These are phyloP conservation scores for Coemansia sp. DNA, from an alignment of 192 early-diverging fungal genomes.

Conservation along the genomic window DNA sequence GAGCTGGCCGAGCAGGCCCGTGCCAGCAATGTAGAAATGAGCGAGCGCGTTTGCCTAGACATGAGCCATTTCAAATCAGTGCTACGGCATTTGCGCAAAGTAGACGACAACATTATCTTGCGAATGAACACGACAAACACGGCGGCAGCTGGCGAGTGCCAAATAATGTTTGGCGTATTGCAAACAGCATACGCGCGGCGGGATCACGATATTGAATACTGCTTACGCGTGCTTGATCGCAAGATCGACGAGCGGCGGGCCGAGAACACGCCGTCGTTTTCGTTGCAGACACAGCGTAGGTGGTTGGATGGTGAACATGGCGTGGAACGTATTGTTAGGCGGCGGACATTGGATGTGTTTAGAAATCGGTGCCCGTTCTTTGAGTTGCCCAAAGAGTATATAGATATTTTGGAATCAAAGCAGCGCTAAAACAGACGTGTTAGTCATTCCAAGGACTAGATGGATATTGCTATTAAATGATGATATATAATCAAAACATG, in stretches of 20 bases:
- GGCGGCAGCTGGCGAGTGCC: constrained; percentile 60
- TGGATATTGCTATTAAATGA: no score
- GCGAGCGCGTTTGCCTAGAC: constrained; percentile 60
- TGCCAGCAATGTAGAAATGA: constrained; percentile 30
- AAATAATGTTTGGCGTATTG: constrained; percentile 65
- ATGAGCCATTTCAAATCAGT: constrained; percentile 58
- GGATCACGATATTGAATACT: constrained; percentile 66
- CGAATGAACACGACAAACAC: constrained; percentile 75
- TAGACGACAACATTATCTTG: constrained; percentile 82
- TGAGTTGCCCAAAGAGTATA: constrained; percentile 54
- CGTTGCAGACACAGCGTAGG: constrained; percentile 57
- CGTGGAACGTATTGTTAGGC: constrained; percentile 72
- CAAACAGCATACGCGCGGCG: constrained; percentile 65
- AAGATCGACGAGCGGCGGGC: constrained; percentile 16
- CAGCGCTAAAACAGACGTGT: not conserved
- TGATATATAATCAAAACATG: no score
- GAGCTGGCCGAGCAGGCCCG: constrained; percentile 36
- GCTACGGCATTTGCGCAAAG: constrained; percentile 67
- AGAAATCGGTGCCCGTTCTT: constrained; percentile 66
- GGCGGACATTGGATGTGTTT: constrained; percentile 67
- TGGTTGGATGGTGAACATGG: constrained; percentile 66
- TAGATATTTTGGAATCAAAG: constrained; percentile 47
- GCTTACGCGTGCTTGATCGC: constrained; percentile 60
- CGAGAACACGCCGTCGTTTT: constrained; percentile 8
- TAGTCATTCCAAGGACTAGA: no score